Evolutionary conservation across 1,284 basidiomycete species (phyloP), one percentile per base, ranked within the genome.

Genomic region (Tranzscheliella williamsii): DNA sequence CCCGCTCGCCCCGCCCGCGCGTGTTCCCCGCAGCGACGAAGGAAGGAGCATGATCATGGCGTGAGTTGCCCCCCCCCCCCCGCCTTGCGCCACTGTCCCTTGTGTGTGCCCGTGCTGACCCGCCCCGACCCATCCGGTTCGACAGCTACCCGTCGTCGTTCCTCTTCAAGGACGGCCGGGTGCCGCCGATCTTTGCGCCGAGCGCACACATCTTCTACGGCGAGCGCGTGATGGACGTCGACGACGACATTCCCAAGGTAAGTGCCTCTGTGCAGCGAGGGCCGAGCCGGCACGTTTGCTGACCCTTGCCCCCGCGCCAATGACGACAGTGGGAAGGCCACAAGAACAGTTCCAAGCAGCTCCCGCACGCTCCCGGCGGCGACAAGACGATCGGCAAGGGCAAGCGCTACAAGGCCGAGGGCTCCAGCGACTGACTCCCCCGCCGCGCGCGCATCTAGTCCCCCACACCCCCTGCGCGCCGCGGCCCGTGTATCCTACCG

Each of bases 11-110:
- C 18, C 32, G 11, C 32, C 13, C 18, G 27, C 30, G 17, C 22
- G 36, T 24, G 8, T 31, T 40, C 20, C 13, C 17, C 26, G 42
- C 38, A 49, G 55, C n/a, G 63, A 67, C 37, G 63, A 67, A 27
- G 63, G 63, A 13, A 35, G 50, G 12, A 63, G 49, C 38, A 67
- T 67, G 63, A 49, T 67, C 42, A 63, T 63, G 60, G 60, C 53
- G 42, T 56, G 31, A 47, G 51, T 43, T 21, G n/a, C n/a, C n/a
- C n/a, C n/a, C n/a, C n/a, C n/a, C n/a, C n/a, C n/a, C n/a, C n/a
- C n/a, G n/a, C n/a, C n/a, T n/a, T n/a, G n/a, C n/a, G n/a, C n/a
- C n/a, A n/a, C n/a, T n/a, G n/a, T n/a, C n/a, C n/a, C n/a, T n/a
- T n/a, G n/a, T n/a, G n/a, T n/a, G n/a, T n/a, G n/a, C n/a, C n/a